Evolutionary conservation across 78 protist genomes (phyloP), one percentile per base, ranked within the genome.

Genomic region (Dictyostelium purpureum): DNA sequence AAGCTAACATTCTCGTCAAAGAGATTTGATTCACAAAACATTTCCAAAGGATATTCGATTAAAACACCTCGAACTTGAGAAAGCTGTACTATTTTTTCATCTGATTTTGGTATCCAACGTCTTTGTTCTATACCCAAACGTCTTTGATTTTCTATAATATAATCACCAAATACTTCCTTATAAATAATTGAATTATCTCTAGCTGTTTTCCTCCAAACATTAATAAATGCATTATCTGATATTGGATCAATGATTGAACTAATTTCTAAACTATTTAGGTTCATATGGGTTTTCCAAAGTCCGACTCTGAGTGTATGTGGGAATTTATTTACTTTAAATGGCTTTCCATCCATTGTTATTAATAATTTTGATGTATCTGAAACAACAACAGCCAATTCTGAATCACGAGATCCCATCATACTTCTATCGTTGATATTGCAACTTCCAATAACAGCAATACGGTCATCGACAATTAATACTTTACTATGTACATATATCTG

Each of bases 361-460:
- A 37, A 61, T 16, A 63, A 18, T 24, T 33, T 37, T 49, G 31
- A n/a, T 81, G 43, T 35, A 79, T 67, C 65, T 2, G 42, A 40
- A 52, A 79, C 88, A 5, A 79, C 88, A 0, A 37, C 43, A 0
- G 88, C 77, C 38, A 89, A 6, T 35, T 94, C 96, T 16, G 83
- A 66, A 35, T 94, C 96, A 3, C 96, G 59, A 6, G 28, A 28
- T n/a, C 96, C 97, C 37, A 80, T 33, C 79, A 93, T 33, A 49
- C 79, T 47, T 12, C 98, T 79, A 77, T 96, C 98, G 57, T 96
- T 96, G 45, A 96, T 96, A 94, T 96, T 96, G 26, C 97, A 95
- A 21, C 79, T 35, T 33, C 87, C 85, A n/a, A 96, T 31, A 38
- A 96, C 57, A 26, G 88, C 95, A 2, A 40, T 61, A 35, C 59